A percentile compares a stretch with the other conserved stretches of the same genome.
phyloP scores from a whole-genome alignment of 2,329 filamentous ascomycete species.

The Juglanconis oblonga region DNA sequence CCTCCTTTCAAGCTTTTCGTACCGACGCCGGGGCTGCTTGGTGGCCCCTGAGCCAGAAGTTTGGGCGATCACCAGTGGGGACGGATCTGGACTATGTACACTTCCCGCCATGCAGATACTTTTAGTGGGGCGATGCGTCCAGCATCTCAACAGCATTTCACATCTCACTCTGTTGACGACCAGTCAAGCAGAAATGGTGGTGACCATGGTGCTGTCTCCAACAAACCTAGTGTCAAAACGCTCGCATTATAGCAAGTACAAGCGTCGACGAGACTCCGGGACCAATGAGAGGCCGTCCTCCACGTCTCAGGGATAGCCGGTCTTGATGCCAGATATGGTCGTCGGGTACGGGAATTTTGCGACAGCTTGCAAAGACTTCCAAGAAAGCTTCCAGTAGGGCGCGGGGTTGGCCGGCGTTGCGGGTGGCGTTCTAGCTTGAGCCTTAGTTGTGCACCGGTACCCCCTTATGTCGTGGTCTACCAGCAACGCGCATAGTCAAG shows the following conservation, averaged over 20 bases:
- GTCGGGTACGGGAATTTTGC: background rate
- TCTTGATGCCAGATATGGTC: background rate
- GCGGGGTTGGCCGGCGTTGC: background rate
- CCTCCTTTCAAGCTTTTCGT: background rate
- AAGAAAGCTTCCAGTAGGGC: background rate
- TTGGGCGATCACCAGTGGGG: constrained; percentile 13
- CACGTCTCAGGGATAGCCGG: background rate
- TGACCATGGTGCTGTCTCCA: background rate
- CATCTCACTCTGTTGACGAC: background rate
- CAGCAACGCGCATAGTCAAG: background rate
- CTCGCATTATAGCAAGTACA: background rate
- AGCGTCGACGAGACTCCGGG: background rate
- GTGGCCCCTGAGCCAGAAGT: constrained; percentile 12
- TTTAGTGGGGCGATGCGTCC: background rate
- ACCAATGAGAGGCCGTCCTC: background rate
- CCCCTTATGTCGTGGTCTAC: background rate
- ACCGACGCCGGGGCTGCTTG: constrained; percentile 9
- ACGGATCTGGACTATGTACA: constrained; percentile 12
- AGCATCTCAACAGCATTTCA: background rate
- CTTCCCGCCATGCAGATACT: constrained; percentile 5
- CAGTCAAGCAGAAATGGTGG: background rate
- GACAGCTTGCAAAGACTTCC: background rate
- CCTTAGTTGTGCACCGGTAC: background rate
- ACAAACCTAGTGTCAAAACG: background rate
- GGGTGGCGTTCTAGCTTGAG: background rate